Conservation (phyloP, 805 yeast genomes). For the Kockiozyma suomiensis region DNA sequence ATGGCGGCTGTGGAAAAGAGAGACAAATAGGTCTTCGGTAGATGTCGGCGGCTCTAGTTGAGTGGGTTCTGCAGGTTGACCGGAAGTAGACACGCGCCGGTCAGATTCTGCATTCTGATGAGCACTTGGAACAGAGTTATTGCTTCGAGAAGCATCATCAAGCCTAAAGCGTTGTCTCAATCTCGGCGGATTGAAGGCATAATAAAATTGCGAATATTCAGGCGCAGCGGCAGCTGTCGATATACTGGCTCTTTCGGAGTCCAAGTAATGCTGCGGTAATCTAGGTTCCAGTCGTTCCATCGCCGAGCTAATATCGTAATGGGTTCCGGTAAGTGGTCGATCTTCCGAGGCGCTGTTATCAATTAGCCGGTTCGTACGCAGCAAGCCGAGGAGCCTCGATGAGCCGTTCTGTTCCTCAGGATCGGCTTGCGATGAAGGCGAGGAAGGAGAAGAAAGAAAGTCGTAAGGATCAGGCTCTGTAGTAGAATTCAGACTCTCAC, state of each 20-base stretch:
- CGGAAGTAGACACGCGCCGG: too few species aligned
- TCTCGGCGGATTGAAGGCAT: too few species aligned
- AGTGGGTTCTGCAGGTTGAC: neutral
- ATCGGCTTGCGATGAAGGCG: slow-evolving; percentile 1
- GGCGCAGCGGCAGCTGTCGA: neutral
- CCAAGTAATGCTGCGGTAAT: too few species aligned
- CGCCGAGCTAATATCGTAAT: too few species aligned
- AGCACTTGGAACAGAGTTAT: too few species aligned
- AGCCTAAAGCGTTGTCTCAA: too few species aligned
- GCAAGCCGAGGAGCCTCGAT: neutral
- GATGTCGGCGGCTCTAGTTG: neutral
- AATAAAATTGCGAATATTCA: neutral
- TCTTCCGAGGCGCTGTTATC: neutral
- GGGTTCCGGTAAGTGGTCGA: too few species aligned
- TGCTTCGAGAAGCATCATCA: too few species aligned
- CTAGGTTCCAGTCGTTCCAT: too few species aligned
- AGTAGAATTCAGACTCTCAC: neutral
- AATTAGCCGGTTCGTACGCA: neutral
- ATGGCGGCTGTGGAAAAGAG: neutral
- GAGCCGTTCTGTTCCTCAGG: neutral
- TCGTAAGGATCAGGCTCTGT: slow-evolving; percentile 4
- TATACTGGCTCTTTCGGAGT: too few species aligned
- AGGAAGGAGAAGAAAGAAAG: neutral
- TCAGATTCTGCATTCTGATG: too few species aligned
- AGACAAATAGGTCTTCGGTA: neutral